Conservation (phyloP, 2,329 filamentous ascomycete genomes). For the Seiridium cupressi region DNA sequence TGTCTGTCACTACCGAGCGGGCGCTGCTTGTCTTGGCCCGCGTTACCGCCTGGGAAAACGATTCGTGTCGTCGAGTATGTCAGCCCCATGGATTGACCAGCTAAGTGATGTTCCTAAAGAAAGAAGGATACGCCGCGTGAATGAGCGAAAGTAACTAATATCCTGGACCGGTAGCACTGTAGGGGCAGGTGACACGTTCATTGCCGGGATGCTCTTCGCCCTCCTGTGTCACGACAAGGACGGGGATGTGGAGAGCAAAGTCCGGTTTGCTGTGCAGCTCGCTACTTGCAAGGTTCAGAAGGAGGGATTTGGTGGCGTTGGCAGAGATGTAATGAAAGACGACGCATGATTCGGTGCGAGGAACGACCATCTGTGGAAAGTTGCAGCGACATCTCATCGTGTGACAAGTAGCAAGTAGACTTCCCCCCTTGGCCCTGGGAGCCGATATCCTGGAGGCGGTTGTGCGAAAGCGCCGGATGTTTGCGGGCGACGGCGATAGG, state of each 20-base stretch:
- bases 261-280: slow-evolving; percentile 63
- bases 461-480: background rate
- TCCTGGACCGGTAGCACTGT: slow-evolving; percentile 52
- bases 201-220: slow-evolving; percentile 67
- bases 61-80: slow-evolving; percentile 60
- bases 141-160: slow-evolving; percentile 13
- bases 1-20: slow-evolving; percentile 36
- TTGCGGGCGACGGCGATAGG: background rate
- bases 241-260: slow-evolving; percentile 47
- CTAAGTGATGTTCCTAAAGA: background rate
- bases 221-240: slow-evolving; percentile 47
- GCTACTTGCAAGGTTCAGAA: slow-evolving; percentile 67
- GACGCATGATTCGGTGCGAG: background rate
- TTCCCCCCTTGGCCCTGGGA: background rate
- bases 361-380: background rate
- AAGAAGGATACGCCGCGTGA: background rate
- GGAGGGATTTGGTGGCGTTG: slow-evolving; percentile 62
- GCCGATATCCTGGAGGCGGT: background rate
- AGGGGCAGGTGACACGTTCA: slow-evolving; percentile 75
- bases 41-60: slow-evolving; percentile 34
- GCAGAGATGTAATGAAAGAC: slow-evolving; percentile 21
- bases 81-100: background rate
- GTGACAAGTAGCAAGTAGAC: background rate
- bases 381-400: background rate
- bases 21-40: slow-evolving; percentile 39